Percentiles rank a stretch among this genome's conserved stretches.
These are phyloP conservation scores for Citrus australasica DNA, from an alignment of 345 rosid genomes.

Conservation along the genomic window DNA sequence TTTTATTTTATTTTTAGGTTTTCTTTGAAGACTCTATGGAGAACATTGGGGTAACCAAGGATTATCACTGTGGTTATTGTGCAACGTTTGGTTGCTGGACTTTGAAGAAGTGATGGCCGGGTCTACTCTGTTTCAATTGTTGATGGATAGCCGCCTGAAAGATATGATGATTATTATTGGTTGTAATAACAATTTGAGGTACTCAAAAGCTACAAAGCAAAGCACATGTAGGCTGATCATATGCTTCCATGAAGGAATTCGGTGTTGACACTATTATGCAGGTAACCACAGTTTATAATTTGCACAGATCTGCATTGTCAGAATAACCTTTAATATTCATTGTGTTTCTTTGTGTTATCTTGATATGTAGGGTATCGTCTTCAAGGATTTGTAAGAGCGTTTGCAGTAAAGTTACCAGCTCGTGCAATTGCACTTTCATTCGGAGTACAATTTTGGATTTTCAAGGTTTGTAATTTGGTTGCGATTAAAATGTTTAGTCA, in stretches of 20 bases:
- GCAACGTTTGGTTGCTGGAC: too few relatives aligned
- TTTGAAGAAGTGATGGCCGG: conserved; percentile 50
- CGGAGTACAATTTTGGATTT: conserved; percentile 95
- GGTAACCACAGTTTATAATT: conserved; percentile 35
- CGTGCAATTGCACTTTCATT: conserved; percentile 84
- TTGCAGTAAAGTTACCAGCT: conserved; percentile 77
- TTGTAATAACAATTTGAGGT: not conserved
- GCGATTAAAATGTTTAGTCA: not conserved
- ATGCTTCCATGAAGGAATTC: conserved; percentile 84
- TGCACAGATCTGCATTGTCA: conserved; percentile 1
- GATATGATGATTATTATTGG: not conserved
- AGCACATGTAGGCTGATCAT: conserved; percentile 88
- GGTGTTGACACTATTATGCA: conserved; percentile 73
- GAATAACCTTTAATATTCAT: not conserved
- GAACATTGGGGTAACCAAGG: too few relatives aligned
- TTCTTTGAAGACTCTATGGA: too few relatives aligned
- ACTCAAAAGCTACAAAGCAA: conserved; percentile 82
- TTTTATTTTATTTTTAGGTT: too few relatives aligned
- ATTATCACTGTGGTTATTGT: too few relatives aligned
- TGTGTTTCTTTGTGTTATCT: conserved; percentile 38
- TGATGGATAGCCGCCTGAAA: conserved; percentile 80
- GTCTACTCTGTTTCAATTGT: conserved; percentile 96
- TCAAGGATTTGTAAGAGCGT: conserved; percentile 83
- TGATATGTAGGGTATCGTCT: conserved; percentile 83
- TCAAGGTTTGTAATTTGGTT: conserved; percentile 46